A percentile compares a stretch with the other conserved stretches of the same genome.
These are phyloP conservation scores for Phytophthora kernoviae DNA, from an alignment of 352 stramenopile genomes.

Conservation along the genomic window DNA sequence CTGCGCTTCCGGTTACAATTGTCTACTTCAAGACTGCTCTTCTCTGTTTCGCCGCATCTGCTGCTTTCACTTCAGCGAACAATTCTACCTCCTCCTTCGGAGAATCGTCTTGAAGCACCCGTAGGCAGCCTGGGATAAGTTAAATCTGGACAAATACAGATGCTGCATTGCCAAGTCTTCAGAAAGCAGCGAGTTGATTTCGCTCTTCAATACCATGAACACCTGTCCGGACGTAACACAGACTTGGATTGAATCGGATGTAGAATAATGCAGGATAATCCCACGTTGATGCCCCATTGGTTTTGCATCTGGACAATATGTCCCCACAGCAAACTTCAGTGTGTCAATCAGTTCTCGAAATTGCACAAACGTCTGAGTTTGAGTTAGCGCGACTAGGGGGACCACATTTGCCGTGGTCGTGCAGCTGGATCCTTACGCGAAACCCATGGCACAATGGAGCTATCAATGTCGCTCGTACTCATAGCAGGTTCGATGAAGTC, in stretches of 20 bases:
- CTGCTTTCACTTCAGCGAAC: conserved; percentile 44
- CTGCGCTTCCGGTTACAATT: conserved; percentile 48
- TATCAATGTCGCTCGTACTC: conserved; percentile 18
- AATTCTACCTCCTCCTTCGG: conserved; percentile 53
- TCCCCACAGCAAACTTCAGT: conserved; percentile 63
- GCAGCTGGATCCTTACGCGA: conserved; percentile 18
- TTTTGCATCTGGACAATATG: conserved; percentile 38
- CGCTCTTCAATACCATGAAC: conserved; percentile 50
- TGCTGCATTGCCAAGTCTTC: conserved; percentile 75
- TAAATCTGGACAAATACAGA: conserved; percentile 76
- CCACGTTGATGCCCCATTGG: conserved; percentile 63
- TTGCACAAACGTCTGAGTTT: conserved; percentile 51
- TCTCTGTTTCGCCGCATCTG: conserved; percentile 18
- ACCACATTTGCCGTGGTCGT: conserved; percentile 69
- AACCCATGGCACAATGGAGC: conserved; percentile 40
- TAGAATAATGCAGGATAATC: conserved; percentile 58
- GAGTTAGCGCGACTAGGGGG: conserved; percentile 51
- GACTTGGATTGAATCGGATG: conserved; percentile 53
- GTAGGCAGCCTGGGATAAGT: conserved; percentile 63
- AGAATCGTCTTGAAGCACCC: conserved; percentile 57
- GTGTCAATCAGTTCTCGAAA: conserved; percentile 63
- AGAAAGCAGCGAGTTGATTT: conserved; percentile 65
- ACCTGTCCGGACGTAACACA: conserved; percentile 65
- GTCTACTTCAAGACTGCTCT: conserved; percentile 21
- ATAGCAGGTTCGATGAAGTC: conserved; percentile 35